Conservation (phyloP, 208 protist species). For the Leishmania tropica region DNA sequence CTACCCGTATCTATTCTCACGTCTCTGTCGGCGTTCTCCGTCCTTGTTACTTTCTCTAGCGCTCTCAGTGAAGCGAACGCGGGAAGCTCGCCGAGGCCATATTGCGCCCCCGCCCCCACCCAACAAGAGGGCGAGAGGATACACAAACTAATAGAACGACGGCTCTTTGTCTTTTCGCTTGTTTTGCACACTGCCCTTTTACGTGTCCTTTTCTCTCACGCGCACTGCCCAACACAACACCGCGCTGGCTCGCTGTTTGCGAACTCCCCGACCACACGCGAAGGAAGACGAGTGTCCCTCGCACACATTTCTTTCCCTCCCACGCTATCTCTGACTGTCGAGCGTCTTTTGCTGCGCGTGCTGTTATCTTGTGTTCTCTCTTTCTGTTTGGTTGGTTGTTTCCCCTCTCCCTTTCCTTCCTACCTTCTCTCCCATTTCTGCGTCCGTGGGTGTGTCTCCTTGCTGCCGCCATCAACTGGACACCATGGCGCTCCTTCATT, state of each 20-base stretch:
- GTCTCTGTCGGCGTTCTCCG: not conserved
- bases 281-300: not conserved
- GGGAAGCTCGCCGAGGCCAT: not conserved
- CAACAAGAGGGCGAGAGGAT: not conserved
- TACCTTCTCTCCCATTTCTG: not conserved
- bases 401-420: not conserved
- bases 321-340: not conserved
- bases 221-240: not conserved
- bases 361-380: not conserved
- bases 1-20: not conserved
- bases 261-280: not conserved
- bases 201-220: not conserved
- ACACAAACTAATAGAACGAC: not conserved
- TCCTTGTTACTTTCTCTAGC: not conserved
- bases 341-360: not conserved
- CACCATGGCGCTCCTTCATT: conserved; percentile 1
- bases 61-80: not conserved
- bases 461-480: not conserved
- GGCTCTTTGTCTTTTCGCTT: not conserved
- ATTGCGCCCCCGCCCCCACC: not conserved
- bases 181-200: not conserved
- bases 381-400: not conserved
- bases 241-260: not conserved
- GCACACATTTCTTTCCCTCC: not conserved
- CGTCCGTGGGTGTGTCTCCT: not conserved